phyloP scores from a whole-genome alignment of 768 basidiomycete species.

The Hebeloma cylindrosporum region DNA sequence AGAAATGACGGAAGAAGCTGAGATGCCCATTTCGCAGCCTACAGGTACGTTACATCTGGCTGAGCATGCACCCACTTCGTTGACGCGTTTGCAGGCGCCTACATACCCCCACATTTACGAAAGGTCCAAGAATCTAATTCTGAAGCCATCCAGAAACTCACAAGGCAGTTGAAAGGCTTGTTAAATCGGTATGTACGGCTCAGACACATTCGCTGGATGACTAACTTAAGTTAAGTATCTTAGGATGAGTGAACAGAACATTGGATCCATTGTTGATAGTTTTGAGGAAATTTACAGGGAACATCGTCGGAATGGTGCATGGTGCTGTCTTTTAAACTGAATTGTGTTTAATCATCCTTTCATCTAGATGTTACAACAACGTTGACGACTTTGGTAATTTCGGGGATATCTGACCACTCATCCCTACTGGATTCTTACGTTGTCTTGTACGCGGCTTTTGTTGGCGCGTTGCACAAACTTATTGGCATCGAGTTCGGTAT shows the following conservation, averaged over 20 bases:
- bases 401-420: constrained; percentile 77
- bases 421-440: constrained; percentile 88
- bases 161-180: constrained; percentile 78
- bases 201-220: neutral
- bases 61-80: constrained; percentile 1
- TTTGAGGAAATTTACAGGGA: constrained; percentile 78
- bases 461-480: constrained; percentile 77
- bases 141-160: constrained; percentile 54
- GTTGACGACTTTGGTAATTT: constrained; percentile 72
- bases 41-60: constrained; percentile 11
- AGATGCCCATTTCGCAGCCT: constrained; percentile 3
- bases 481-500: constrained; percentile 88
- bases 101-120: constrained; percentile 83
- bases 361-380: constrained; percentile 83
- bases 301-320: constrained; percentile 73
- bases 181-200: constrained; percentile 73
- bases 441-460: constrained; percentile 81
- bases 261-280: constrained; percentile 67
- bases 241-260: constrained; percentile 91
- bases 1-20: constrained; percentile 5
- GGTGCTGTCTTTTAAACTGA: no score
- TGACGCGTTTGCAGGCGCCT: constrained; percentile 40
- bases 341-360: no score
- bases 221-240: neutral
- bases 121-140: constrained; percentile 34